Percentiles rank a stretch among this genome's conserved stretches.
These are phyloP conservation scores for Fistulina hepatica DNA, from an alignment of 1,284 basidiomycete species.

Conservation along the genomic window DNA sequence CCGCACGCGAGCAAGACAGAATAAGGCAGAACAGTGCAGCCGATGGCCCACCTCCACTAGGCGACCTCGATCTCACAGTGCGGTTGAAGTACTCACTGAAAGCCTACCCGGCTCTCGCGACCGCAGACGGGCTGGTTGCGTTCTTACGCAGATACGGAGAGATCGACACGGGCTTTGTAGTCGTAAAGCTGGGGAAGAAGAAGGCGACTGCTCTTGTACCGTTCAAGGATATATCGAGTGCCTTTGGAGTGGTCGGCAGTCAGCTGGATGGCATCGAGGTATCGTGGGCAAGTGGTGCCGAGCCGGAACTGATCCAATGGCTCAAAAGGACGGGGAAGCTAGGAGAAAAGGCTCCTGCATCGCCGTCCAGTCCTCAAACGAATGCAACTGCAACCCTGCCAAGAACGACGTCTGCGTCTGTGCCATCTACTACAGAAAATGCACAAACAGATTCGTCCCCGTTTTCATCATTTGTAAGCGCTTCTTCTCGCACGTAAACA, in stretches of 20 bases:
- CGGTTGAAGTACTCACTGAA: constrained; percentile 56
- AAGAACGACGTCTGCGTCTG: constrained; percentile 15
- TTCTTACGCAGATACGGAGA: constrained; percentile 52
- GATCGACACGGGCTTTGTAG: constrained; percentile 50
- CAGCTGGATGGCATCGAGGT: constrained; percentile 49
- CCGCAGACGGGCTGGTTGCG: constrained; percentile 34
- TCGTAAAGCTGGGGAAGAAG: constrained; percentile 50
- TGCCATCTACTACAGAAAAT: constrained; percentile 22
- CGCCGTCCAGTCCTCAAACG: constrained; percentile 10
- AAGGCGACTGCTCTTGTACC: constrained; percentile 54
- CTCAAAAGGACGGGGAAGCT: constrained; percentile 60
- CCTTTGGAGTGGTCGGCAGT: constrained; percentile 60
- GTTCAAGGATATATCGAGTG: constrained; percentile 61
- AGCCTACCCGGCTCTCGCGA: constrained; percentile 43
- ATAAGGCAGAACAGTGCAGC: constrained; percentile 21
- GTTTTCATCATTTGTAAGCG: constrained; percentile 46
- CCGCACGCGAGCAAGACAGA: constrained; percentile 31
- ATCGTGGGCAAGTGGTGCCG: constrained; percentile 58
- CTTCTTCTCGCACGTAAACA: constrained; percentile 6
- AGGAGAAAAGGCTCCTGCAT: constrained; percentile 20
- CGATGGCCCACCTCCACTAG: constrained; percentile 22
- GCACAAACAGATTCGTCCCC: constrained; percentile 32
- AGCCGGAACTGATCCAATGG: constrained; percentile 69
- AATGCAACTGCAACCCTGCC: constrained; percentile 7
- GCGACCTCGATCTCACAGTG: constrained; percentile 60